Evolutionary conservation across 2,329 filamentous ascomycete genomes (phyloP).

Genomic region (Meredithiella fracta): DNA sequence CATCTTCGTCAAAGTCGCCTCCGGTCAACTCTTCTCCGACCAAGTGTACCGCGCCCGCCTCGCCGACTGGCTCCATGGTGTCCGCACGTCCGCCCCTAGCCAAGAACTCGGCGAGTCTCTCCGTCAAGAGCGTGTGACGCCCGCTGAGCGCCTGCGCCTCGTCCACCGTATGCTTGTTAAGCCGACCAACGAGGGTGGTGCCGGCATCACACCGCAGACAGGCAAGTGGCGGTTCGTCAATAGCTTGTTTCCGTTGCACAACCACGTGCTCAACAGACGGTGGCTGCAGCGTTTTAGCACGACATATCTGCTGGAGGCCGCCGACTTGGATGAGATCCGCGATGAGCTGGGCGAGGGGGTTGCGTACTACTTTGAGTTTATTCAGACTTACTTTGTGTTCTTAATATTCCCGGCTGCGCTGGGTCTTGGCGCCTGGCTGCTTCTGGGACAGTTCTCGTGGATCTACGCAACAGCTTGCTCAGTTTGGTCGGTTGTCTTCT

Average conservation of each 20-base stretch:
- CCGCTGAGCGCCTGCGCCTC: constrained; percentile 74
- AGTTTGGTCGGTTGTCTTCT: constrained; percentile 78
- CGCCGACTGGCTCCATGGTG: constrained; percentile 85
- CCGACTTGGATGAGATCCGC: constrained; percentile 57
- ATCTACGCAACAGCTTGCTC: constrained; percentile 63
- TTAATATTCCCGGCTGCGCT: constrained; percentile 66
- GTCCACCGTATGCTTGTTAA: constrained; percentile 74
- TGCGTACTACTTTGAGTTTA: constrained; percentile 89
- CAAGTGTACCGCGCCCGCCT: constrained; percentile 78
- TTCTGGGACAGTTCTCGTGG: constrained; percentile 72
- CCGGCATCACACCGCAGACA: constrained; percentile 53
- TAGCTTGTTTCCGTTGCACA: constrained; percentile 64
- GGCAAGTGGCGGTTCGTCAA: constrained; percentile 59
- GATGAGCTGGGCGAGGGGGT: constrained; percentile 68
- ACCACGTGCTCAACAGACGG: constrained; percentile 55
- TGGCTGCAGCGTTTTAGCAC: constrained; percentile 63
- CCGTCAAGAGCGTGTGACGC: constrained; percentile 58
- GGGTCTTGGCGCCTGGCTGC: constrained; percentile 59
- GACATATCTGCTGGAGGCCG: constrained; percentile 48
- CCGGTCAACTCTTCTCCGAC: constrained; percentile 54
- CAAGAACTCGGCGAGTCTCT: constrained; percentile 54
- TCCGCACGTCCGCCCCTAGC: constrained; percentile 60
- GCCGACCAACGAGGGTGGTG: constrained; percentile 57
- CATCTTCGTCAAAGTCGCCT: constrained; percentile 67
- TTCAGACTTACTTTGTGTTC: constrained; percentile 79